Evolutionary conservation across 1,284 basidiomycete species (phyloP).

Genomic region (Rhodotorula sp.): DNA sequence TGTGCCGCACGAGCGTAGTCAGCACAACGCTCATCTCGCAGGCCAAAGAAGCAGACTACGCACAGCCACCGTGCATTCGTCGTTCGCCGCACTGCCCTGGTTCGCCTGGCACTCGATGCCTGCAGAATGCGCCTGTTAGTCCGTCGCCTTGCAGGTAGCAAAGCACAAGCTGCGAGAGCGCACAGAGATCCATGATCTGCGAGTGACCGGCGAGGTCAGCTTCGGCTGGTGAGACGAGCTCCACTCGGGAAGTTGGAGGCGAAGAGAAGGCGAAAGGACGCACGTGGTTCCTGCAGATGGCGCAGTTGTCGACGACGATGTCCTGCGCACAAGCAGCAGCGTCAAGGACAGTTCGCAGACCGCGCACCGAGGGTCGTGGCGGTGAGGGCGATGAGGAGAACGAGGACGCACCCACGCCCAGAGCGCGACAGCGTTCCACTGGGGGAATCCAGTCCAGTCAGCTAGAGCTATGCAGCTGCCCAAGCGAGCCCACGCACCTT

Average conservation of each 20-base stretch:
- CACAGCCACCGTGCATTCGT: constrained; percentile 65
- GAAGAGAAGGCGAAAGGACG: background rate
- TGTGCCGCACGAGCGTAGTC: constrained; percentile 68
- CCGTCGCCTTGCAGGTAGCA: background rate
- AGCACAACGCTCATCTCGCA: background rate
- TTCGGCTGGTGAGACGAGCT: background rate
- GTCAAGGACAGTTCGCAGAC: background rate
- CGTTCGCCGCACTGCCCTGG: constrained; percentile 91
- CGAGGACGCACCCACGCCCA: constrained; percentile 82
- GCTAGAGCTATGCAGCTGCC: background rate
- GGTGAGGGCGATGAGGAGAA: constrained; percentile 1
- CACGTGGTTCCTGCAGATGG: constrained; percentile 42
- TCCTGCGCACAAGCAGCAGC: constrained; percentile 56
- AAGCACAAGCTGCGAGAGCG: constrained; percentile 47
- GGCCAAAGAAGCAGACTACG: background rate
- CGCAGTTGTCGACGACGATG: constrained; percentile 87
- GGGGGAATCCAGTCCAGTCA: constrained; percentile 5
- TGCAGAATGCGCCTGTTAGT: constrained; percentile 50
- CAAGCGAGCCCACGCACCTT: constrained; percentile 62
- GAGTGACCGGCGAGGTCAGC: too few species aligned
- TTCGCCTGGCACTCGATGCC: constrained; percentile 99
- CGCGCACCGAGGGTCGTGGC: background rate
- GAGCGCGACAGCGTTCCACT: constrained; percentile 95
- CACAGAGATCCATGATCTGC: constrained; percentile 99
- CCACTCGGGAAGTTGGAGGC: too few species aligned